Conservation (phyloP, 2,329 filamentous ascomycete species). For the Pyrenophora seminiperda region DNA sequence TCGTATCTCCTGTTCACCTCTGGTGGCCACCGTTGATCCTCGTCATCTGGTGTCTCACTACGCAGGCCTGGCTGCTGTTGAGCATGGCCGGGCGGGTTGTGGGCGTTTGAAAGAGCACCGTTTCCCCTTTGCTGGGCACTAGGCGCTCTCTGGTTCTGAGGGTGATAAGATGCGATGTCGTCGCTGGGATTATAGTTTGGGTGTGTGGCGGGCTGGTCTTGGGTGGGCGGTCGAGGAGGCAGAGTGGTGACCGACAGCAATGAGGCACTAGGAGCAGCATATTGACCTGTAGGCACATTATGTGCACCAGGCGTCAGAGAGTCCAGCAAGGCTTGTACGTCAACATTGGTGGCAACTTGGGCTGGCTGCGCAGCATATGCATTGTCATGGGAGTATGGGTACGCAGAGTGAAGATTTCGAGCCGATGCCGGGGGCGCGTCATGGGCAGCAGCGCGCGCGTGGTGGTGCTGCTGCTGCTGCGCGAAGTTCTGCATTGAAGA, state of each 20-base stretch:
- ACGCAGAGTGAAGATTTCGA: slow-evolving; percentile 39
- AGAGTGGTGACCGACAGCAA: slow-evolving; percentile 50
- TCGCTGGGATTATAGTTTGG: slow-evolving; percentile 55
- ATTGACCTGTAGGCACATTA: slow-evolving; percentile 38
- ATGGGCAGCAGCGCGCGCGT: slow-evolving; percentile 40
- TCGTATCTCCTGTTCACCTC: slow-evolving; percentile 72
- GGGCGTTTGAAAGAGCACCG: slow-evolving; percentile 32
- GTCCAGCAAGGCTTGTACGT: slow-evolving; percentile 55
- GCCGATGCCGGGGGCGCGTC: slow-evolving; percentile 40
- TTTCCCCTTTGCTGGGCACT: slow-evolving; percentile 37
- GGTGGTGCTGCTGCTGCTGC: slow-evolving; percentile 39
- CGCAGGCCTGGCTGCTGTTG: slow-evolving; percentile 34
- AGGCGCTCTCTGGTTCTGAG: slow-evolving; percentile 51
- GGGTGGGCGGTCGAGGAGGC: slow-evolving; percentile 55
- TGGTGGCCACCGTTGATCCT: slow-evolving; percentile 58
- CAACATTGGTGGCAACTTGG: slow-evolving; percentile 44
- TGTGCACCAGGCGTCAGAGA: slow-evolving; percentile 47
- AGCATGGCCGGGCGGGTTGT: slow-evolving; percentile 30
- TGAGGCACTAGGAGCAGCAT: slow-evolving; percentile 44
- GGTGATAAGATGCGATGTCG: slow-evolving; percentile 58
- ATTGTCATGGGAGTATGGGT: slow-evolving; percentile 44
- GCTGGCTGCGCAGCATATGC: slow-evolving; percentile 39
- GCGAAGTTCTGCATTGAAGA: slow-evolving; percentile 47
- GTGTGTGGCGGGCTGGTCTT: slow-evolving; percentile 55
- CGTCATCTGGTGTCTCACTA: slow-evolving; percentile 47